Percentiles rank a stretch among this genome's conserved stretches.
Evolutionary conservation across 139 green algal genomes (phyloP).

Genomic region (Yamagishiella unicocca): DNA sequence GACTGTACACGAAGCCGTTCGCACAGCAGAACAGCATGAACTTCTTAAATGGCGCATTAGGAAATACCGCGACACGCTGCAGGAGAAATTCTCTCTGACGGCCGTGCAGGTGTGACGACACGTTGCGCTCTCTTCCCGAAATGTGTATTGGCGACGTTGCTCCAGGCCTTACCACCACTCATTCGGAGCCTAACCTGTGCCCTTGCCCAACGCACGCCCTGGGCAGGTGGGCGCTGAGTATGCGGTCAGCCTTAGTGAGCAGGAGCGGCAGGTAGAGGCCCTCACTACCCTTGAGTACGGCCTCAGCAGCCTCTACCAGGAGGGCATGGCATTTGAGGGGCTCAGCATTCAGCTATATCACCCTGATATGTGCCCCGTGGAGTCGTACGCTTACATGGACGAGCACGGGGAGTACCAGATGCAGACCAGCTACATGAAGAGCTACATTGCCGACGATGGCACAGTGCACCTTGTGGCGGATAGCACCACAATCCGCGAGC

Average conservation of each 20-base stretch:
- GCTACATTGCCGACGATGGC: constrained; percentile 82
- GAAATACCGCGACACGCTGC: constrained; percentile 65
- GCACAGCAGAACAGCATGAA: constrained; percentile 82
- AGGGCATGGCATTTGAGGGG: constrained; percentile 60
- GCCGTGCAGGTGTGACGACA: constrained; percentile 68
- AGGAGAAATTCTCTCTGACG: constrained; percentile 76
- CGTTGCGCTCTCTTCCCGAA: too few species aligned
- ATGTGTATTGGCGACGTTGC: too few species aligned
- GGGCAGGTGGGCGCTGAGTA: constrained; percentile 81
- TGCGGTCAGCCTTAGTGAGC: constrained; percentile 69
- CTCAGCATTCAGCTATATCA: constrained; percentile 82
- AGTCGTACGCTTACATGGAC: constrained; percentile 65
- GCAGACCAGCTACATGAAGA: constrained; percentile 68
- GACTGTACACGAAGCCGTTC: constrained; percentile 78
- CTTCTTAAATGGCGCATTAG: constrained; percentile 74
- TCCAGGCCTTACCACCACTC: too few species aligned
- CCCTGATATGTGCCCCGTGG: constrained; percentile 71
- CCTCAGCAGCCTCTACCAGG: constrained; percentile 37
- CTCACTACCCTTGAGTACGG: constrained; percentile 61
- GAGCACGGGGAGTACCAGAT: constrained; percentile 67
- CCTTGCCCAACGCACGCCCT: too few species aligned
- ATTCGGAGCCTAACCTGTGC: too few species aligned
- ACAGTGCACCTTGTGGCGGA: constrained; percentile 84
- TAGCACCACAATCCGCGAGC: constrained; percentile 53
- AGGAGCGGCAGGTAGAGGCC: constrained; percentile 79